phyloP scores from a whole-genome alignment of 1,284 basidiomycete genomes.

The Fomitopsis schrenkii region DNA sequence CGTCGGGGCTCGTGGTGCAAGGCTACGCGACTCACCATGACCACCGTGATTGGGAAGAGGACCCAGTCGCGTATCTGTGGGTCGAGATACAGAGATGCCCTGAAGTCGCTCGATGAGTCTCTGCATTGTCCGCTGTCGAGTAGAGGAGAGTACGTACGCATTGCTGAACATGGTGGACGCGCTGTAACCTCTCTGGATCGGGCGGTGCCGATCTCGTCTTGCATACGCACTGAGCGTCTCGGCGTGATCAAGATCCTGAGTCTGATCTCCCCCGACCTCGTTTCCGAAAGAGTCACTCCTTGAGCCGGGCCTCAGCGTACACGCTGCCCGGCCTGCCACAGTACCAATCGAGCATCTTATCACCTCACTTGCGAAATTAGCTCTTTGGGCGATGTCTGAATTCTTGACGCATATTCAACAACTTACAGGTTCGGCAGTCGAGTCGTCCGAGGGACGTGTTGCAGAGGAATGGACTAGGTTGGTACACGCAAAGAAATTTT shows the following conservation, averaged over 20 bases:
- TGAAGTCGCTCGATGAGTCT: slow-evolving; percentile 23
- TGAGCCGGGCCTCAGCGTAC: background rate
- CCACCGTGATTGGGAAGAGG: slow-evolving; percentile 93
- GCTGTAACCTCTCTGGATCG: background rate
- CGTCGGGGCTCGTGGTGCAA: background rate
- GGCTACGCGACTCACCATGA: slow-evolving; percentile 70
- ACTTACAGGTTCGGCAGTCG: slow-evolving; percentile 25
- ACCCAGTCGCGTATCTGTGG: slow-evolving; percentile 95
- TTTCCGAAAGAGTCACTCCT: background rate
- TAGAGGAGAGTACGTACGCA: slow-evolving; percentile 18
- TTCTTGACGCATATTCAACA: slow-evolving; percentile 25
- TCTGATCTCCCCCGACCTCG: background rate
- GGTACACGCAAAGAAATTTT: background rate
- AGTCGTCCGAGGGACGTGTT: slow-evolving; percentile 26
- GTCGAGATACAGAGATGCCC: slow-evolving; percentile 82
- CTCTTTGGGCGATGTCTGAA: background rate
- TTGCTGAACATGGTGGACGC: slow-evolving; percentile 23
- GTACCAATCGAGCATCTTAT: no score
- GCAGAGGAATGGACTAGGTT: slow-evolving; percentile 35
- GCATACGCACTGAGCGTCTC: background rate
- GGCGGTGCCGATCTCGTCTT: background rate
- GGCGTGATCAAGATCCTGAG: background rate
- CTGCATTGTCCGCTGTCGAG: background rate
- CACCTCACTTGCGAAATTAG: no score
- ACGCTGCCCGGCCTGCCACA: no score